A percentile compares a stretch with the other conserved stretches of the same genome.
These are phyloP conservation scores for Aspergillus sp. DNA, from an alignment of 2,329 filamentous ascomycete species.

Conservation along the genomic window DNA sequence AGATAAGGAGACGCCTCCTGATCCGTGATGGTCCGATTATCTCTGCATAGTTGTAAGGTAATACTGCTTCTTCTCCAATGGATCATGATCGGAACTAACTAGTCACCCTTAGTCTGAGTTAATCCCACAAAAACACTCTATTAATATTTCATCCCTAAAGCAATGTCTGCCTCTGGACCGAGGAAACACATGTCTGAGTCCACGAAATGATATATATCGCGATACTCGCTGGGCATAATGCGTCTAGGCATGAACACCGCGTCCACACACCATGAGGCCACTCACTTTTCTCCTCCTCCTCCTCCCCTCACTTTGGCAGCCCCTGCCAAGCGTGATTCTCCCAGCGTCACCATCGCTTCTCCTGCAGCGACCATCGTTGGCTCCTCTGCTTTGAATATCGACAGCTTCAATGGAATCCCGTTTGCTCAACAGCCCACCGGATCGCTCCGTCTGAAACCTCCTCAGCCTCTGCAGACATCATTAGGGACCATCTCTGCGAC, in stretches of 20 bases:
- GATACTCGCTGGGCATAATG: too few relatives aligned
- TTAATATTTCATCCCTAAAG: too few relatives aligned
- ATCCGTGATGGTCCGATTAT: too few relatives aligned
- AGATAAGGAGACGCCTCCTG: too few relatives aligned
- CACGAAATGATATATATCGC: too few relatives aligned
- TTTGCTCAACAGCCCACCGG: constrained; percentile 68
- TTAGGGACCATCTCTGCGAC: constrained; percentile 61
- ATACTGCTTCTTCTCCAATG: too few relatives aligned
- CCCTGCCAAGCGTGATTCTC: constrained; percentile 37
- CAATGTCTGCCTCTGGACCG: too few relatives aligned
- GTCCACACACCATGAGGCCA: neutral
- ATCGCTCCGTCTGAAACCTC: constrained; percentile 63
- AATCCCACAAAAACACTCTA: too few relatives aligned
- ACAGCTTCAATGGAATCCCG: constrained; percentile 70
- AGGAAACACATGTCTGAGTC: too few relatives aligned
- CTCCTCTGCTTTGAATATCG: constrained; percentile 43
- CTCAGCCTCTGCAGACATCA: constrained; percentile 53
- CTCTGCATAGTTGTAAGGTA: too few relatives aligned
- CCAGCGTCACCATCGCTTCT: constrained; percentile 52
- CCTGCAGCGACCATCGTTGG: constrained; percentile 48
- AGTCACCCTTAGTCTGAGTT: too few relatives aligned
- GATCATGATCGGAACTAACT: too few relatives aligned
- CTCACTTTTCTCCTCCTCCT: constrained; percentile 6
- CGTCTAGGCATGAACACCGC: neutral
- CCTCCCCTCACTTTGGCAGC: constrained; percentile 9